phyloP scores from a whole-genome alignment of 345 rosid genomes.

The Toxicodendron radicans region DNA sequence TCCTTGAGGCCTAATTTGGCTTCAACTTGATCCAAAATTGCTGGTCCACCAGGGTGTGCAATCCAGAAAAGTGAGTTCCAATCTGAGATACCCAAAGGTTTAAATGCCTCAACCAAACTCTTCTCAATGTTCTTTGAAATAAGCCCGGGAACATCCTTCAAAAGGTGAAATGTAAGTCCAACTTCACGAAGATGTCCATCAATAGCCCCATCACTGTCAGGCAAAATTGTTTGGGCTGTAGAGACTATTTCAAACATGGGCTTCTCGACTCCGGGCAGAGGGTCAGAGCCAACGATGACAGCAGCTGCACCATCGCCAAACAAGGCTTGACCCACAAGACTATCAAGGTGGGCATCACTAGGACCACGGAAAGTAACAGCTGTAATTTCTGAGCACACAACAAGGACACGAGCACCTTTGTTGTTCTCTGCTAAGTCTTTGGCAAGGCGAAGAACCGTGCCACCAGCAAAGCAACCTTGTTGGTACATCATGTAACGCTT shows the following conservation, averaged over 20 bases:
- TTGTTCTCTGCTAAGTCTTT: slow-evolving; percentile 62
- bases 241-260: slow-evolving; percentile 46
- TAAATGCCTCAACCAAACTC: slow-evolving; percentile 37
- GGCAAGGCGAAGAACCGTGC: slow-evolving; percentile 51
- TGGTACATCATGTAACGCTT: slow-evolving; percentile 63
- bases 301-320: slow-evolving; percentile 58
- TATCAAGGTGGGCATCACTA: slow-evolving; percentile 38
- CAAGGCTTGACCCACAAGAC: slow-evolving; percentile 52
- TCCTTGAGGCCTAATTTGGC: slow-evolving; percentile 31
- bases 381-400: slow-evolving; percentile 44
- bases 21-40: slow-evolving; percentile 50
- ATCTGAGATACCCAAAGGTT: slow-evolving; percentile 46
- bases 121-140: slow-evolving; percentile 45
- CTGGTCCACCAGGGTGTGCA: slow-evolving; percentile 57
- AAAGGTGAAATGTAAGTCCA: slow-evolving; percentile 47
- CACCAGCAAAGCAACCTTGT: slow-evolving; percentile 53
- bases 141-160: slow-evolving; percentile 44
- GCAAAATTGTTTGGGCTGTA: slow-evolving; percentile 43
- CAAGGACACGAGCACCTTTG: slow-evolving; percentile 47
- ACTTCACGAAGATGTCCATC: slow-evolving; percentile 51
- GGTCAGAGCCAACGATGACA: slow-evolving; percentile 47
- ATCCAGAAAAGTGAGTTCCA: slow-evolving; percentile 60
- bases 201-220: slow-evolving; percentile 52
- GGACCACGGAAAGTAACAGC: slow-evolving; percentile 48
- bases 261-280: slow-evolving; percentile 26